These are phyloP conservation scores for Sparassis latifolia DNA, from an alignment of 1,284 basidiomycete genomes.

Conservation along the genomic window DNA sequence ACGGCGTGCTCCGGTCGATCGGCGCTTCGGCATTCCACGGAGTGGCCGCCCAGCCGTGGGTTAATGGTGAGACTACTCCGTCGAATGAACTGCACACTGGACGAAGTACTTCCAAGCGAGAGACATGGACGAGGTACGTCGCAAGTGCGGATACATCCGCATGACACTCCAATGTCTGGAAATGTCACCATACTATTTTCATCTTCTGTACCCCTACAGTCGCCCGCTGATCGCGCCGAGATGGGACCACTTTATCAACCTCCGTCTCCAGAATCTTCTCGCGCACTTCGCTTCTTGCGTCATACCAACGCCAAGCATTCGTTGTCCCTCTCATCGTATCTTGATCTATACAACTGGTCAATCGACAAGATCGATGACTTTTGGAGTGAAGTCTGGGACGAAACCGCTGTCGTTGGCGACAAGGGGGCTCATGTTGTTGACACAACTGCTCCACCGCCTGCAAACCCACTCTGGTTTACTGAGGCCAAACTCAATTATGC, in stretches of 20 bases:
- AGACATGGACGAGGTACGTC: too few relatives aligned
- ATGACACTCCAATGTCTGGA: too few relatives aligned
- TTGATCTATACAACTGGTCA: slow-evolving; percentile 72
- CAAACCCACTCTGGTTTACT: slow-evolving; percentile 76
- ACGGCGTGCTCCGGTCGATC: too few relatives aligned
- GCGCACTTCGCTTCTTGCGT: slow-evolving; percentile 51
- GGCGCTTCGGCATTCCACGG: too few relatives aligned
- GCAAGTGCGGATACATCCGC: too few relatives aligned
- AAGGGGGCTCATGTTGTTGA: slow-evolving; percentile 62
- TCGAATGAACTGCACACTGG: too few relatives aligned
- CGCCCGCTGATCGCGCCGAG: background rate
- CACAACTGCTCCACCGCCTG: slow-evolving; percentile 47
- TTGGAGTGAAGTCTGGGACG: slow-evolving; percentile 79
- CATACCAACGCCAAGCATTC: slow-evolving; percentile 48
- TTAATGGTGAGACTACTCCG: too few relatives aligned
- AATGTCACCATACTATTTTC: too few relatives aligned
- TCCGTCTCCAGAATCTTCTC: slow-evolving; percentile 37
- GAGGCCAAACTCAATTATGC: slow-evolving; percentile 77
- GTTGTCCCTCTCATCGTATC: slow-evolving; percentile 49
- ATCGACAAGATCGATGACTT: slow-evolving; percentile 55
- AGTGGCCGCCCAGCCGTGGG: too few relatives aligned
- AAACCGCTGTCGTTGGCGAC: slow-evolving; percentile 56
- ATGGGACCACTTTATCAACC: slow-evolving; percentile 41
- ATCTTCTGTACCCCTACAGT: too few relatives aligned
- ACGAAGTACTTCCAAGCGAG: too few relatives aligned